Base-by-base conservation (phyloP, 1,139 yeast genomes). In the Yamadazyma dushanensis region DNA sequence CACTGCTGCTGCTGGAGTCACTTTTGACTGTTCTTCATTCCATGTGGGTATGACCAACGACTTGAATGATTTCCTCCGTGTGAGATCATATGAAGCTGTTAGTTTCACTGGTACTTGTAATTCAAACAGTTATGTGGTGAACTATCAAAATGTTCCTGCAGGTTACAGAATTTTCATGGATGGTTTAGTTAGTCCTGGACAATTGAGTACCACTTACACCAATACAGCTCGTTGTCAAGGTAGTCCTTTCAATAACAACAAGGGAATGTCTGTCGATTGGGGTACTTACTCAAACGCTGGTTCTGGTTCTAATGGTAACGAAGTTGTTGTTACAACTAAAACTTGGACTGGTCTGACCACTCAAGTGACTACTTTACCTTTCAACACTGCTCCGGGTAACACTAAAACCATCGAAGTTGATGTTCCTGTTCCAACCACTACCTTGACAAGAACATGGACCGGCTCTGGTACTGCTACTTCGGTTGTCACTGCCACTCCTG, bases 91-190 rank as follows among this genome's bases (percentile, higher is more conserved):
- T 1, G 17, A 32, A 26, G 25, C 36, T 18, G 29, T 42, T 24
- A 22, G 27, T 8, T 41, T 26, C 24, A 35, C 53, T 1, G 38
- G 40, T 9, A 15, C 45, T 1, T 60, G 65, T 48, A 29, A 47
- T n/a, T 9, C 46, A 1, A 26, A 31, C 5, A 33, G 40, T 0
- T 45, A 41, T 30, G 26, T 34, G 1, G 41, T 57, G 3, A 33
- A 35, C 7, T 62, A 53, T 39, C 14, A 27, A 1, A 52, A 55
- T 35, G 37, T 62, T 22, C 66, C 68, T 2, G 57, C 62, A 3
- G 68, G 66, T 3, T 59, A 47, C 40, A 47, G 65, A 24, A 62
- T 63, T n/a, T 63, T 49, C 39, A 40, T 63, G 26, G 59, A 51
- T 39, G 46, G 45, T 3, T 39, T 53, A 10, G 36, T 38, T 15